Evolutionary conservation across 495 filamentous ascomycete genomes (phyloP), one percentile per base, ranked within the genome.

Genomic region (Terfezia claveryi): DNA sequence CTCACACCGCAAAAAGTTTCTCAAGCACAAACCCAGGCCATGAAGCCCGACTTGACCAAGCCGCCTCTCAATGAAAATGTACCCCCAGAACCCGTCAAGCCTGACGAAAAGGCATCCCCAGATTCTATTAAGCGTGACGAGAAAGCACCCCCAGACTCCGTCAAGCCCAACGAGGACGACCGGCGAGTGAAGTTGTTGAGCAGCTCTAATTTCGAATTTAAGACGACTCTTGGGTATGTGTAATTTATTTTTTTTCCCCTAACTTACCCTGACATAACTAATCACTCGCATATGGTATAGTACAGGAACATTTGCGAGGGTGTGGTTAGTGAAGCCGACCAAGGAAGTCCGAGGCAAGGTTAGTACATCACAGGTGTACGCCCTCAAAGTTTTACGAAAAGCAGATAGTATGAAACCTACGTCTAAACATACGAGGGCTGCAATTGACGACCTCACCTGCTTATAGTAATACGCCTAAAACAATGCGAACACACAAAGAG

Each of bases 401-500:
- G 80, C 79, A 23, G 85, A 93, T 65, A 75, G 74, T 81, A 68
- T 65, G 71, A 49, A 46, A 32, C 36, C 32, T 23, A 50, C 55
- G 46, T 57, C 50, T 17, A 17, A 54, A 37, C 36, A 51, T 46
- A 53, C 23, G 12, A 54, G 51, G 55, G 46, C 54, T 61, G 38
- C 63, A 50, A 32, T 53, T 55, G 55, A 37, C 52, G 57, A 54
- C 46, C 58, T n/a, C 16, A 55, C 27, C 27, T 32, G 27, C 27
- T 32, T 56, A 55, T 68, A 85, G 87, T 96, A 56, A 88, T 98
- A 71, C 85, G 85, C 60, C 72, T 95, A 58, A 96, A 98, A 74
- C 91, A 98, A 70, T 81, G 95, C 60, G 91, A 95, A 70, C 91
- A 96, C 72, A 87, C 95, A 56, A 82, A 85, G 60, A 91, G 94